A percentile compares a stretch with the other conserved stretches of the same genome.
These are phyloP conservation scores for Leccinellum rugosiceps DNA, from an alignment of 768 basidiomycete genomes.

Conservation along the genomic window DNA sequence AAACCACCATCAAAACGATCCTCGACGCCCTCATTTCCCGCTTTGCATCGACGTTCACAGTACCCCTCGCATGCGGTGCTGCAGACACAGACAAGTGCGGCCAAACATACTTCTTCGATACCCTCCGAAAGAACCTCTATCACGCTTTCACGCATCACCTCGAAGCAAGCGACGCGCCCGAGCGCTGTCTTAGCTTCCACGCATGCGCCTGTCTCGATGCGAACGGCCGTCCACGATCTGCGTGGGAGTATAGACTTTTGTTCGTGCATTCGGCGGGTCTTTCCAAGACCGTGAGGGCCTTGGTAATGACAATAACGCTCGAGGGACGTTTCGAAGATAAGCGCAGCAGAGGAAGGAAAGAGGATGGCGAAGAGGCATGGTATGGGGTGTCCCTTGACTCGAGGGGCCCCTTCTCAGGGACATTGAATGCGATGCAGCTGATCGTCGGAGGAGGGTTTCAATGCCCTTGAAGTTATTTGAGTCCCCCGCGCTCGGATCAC, in stretches of 20 bases:
- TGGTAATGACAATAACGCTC: slow-evolving; percentile 9
- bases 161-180: not conserved
- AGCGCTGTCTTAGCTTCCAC: slow-evolving; percentile 1
- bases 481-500: not conserved
- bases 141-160: slow-evolving; percentile 1
- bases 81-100: not conserved
- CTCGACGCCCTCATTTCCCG: slow-evolving; percentile 3
- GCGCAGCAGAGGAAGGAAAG: not conserved
- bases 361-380: not conserved
- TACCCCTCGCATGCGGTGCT: not conserved
- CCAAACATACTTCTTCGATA: slow-evolving; percentile 1
- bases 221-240: not conserved
- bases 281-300: not conserved
- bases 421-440: slow-evolving; percentile 2
- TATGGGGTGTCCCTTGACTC: not conserved
- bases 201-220: not conserved
- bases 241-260: slow-evolving; percentile 5
- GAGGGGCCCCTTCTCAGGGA: not conserved
- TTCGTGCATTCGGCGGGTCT: not conserved
- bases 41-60: not conserved
- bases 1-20: not conserved
- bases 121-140: slow-evolving; percentile 2
- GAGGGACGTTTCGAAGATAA: not conserved
- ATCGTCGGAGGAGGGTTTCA: slow-evolving; percentile 4
- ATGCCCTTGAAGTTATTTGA: not conserved